Conservation (phyloP, 2,329 filamentous ascomycete genomes). For the Aquanectria penicillioides region DNA sequence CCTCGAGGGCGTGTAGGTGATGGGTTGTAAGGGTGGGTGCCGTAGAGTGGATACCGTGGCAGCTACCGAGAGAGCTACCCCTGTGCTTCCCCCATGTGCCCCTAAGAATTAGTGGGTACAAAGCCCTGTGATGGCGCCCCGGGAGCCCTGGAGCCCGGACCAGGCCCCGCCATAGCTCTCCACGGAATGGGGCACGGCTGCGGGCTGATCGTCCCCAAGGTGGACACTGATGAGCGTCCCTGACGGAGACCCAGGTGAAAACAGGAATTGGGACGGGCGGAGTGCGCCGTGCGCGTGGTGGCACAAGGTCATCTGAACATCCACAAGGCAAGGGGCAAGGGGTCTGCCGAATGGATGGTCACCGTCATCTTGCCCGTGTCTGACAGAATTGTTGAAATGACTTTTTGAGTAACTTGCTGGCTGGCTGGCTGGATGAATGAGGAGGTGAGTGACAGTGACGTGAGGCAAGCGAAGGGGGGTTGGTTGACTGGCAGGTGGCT, state of each 20-base stretch:
- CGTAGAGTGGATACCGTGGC: constrained; percentile 19
- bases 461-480: too few relatives aligned
- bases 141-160: constrained; percentile 27
- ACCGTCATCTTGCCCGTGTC: constrained; percentile 2
- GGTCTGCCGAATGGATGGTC: constrained; percentile 3
- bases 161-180: constrained; percentile 40
- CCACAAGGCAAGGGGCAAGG: constrained; percentile 9
- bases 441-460: neutral
- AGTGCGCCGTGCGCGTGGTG: constrained; percentile 13
- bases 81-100: constrained; percentile 33
- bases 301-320: constrained; percentile 21
- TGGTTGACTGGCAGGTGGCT: too few relatives aligned
- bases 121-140: constrained; percentile 17
- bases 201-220: constrained; percentile 33
- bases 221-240: constrained; percentile 22
- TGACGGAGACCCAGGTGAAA: constrained; percentile 10
- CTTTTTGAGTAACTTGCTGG: neutral
- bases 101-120: constrained; percentile 26
- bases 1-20: constrained; percentile 1
- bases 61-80: constrained; percentile 39
- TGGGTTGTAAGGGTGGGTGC: constrained; percentile 19
- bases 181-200: constrained; percentile 32
- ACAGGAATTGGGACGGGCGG: constrained; percentile 14
- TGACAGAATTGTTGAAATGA: constrained; percentile 8
- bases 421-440: neutral